These are phyloP conservation scores for Moesziomyces parantarcticus DNA, from an alignment of 1,284 basidiomycete genomes.

Conservation along the genomic window DNA sequence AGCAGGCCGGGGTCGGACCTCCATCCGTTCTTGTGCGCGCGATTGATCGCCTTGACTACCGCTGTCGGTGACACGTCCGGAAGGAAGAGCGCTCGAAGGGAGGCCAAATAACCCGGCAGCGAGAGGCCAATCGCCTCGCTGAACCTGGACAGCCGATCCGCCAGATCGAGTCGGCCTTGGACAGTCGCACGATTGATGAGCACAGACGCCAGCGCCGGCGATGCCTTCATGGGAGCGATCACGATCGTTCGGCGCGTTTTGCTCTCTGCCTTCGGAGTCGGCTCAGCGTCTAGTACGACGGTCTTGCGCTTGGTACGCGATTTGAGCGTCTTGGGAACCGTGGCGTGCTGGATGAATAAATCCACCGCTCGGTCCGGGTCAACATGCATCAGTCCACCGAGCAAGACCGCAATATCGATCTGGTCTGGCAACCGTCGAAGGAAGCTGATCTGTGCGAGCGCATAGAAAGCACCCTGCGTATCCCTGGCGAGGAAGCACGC, in stretches of 20 bases:
- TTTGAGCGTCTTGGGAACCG: constrained; percentile 2
- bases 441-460: constrained; percentile 28
- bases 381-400: constrained; percentile 30
- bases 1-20: constrained; percentile 14
- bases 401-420: constrained; percentile 33
- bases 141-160: constrained; percentile 20
- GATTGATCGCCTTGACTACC: constrained; percentile 3
- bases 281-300: too few species aligned
- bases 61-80: constrained; percentile 8
- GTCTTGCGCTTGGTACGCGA: neutral
- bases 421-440: constrained; percentile 31
- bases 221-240: constrained; percentile 40
- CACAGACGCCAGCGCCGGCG: constrained; percentile 14
- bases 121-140: constrained; percentile 16
- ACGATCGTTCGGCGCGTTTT: too few species aligned
- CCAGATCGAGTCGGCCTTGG: constrained; percentile 23
- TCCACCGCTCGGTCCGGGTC: constrained; percentile 37
- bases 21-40: constrained; percentile 14
- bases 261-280: too few species aligned
- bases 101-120: constrained; percentile 3
- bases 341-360: constrained; percentile 36
- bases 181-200: constrained; percentile 25
- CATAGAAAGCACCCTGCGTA: constrained; percentile 31
- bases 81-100: constrained; percentile 9
- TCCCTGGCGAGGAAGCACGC: constrained; percentile 38